phyloP scores from a whole-genome alignment of 1,284 basidiomycete species.

The Mycosarcoma maydis region DNA sequence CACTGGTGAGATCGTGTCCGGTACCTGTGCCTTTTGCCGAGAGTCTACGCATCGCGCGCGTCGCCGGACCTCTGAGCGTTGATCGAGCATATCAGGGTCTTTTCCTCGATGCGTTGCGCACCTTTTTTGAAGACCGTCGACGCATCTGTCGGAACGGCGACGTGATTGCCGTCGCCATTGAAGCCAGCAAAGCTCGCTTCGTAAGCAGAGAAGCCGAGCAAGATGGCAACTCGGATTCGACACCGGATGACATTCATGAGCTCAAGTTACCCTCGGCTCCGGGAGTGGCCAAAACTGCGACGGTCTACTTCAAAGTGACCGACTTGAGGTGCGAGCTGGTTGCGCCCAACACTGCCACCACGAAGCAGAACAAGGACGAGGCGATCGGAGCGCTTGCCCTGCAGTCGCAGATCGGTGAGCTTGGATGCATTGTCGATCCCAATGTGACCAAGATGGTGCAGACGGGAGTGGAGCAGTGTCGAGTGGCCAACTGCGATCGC shows the following conservation, averaged over 20 bases:
- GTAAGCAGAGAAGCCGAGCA: slow-evolving; percentile 44
- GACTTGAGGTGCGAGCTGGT: slow-evolving; percentile 77
- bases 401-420: slow-evolving; percentile 71
- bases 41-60: slow-evolving; percentile 78
- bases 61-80: slow-evolving; percentile 82
- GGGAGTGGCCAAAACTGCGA: slow-evolving; percentile 61
- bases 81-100: slow-evolving; percentile 78
- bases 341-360: slow-evolving; percentile 63
- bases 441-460: slow-evolving; percentile 78
- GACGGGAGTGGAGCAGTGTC: slow-evolving; percentile 78
- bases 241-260: slow-evolving; percentile 65
- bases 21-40: slow-evolving; percentile 62
- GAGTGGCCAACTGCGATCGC: slow-evolving; percentile 74
- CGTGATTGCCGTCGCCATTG: slow-evolving; percentile 78
- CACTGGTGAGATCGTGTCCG: slow-evolving; percentile 47
- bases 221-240: slow-evolving; percentile 48
- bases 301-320: slow-evolving; percentile 82
- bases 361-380: slow-evolving; percentile 26
- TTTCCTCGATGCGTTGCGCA: slow-evolving; percentile 77
- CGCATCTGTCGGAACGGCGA: slow-evolving; percentile 83
- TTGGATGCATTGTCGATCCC: slow-evolving; percentile 77
- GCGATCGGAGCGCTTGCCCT: slow-evolving; percentile 30
- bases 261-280: slow-evolving; percentile 24
- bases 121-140: slow-evolving; percentile 74
- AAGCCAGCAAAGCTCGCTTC: slow-evolving; percentile 68